Conservation (phyloP, 345 rosid species). For the Aegle marmelos region DNA sequence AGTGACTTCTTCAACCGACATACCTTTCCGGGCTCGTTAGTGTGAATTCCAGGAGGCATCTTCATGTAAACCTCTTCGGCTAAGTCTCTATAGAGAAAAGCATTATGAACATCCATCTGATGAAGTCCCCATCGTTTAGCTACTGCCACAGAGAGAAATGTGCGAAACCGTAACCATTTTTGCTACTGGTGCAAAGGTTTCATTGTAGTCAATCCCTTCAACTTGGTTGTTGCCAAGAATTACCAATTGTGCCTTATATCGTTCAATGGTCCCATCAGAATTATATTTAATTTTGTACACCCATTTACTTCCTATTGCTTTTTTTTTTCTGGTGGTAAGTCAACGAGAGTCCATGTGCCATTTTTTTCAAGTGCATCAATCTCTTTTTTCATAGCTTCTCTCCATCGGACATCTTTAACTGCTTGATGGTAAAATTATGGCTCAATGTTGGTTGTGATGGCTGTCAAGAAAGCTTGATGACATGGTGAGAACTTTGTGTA, state of each 20-base stretch:
- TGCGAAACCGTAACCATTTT: no score
- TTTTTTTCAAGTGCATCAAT: neutral
- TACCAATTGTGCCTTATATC: neutral
- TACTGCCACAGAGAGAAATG: no score
- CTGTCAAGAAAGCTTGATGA: no score
- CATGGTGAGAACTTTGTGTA: neutral
- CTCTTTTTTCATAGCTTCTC: neutral
- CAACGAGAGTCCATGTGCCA: neutral
- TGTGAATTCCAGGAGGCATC: neutral
- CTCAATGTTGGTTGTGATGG: no score
- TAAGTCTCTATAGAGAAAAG: neutral
- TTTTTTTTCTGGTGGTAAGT: neutral
- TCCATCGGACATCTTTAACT: neutral
- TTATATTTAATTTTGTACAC: neutral
- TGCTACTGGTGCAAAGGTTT: no score
- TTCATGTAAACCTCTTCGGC: conserved; percentile 1
- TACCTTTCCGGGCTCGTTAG: neutral
- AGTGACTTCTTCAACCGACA: conserved; percentile 17
- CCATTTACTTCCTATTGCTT: neutral
- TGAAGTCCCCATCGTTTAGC: no score
- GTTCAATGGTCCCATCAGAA: neutral
- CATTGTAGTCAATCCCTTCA: no score
- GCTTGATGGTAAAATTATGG: no score
- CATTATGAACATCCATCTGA: no score
- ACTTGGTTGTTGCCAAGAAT: no score